These are phyloP conservation scores for Heterobasidion annosum DNA, from an alignment of 1,284 basidiomycete species.

Conservation along the genomic window DNA sequence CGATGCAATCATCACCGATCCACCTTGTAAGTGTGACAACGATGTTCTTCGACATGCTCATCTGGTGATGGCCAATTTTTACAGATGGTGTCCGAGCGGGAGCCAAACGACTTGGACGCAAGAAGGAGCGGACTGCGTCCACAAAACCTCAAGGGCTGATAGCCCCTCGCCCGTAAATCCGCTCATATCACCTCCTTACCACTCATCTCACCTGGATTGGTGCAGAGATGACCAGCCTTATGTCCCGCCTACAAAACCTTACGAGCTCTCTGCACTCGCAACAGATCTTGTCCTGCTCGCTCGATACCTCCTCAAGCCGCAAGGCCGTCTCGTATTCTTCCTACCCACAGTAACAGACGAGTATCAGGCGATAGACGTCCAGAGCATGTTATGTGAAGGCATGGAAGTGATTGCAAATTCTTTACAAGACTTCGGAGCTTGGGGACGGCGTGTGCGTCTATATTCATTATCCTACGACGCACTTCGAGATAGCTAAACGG, in stretches of 20 bases:
- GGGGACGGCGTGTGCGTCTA: constrained; percentile 79
- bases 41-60: neutral
- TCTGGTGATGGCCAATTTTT: neutral
- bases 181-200: neutral
- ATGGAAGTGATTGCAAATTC: constrained; percentile 88
- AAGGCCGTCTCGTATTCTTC: constrained; percentile 91
- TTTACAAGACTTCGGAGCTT: constrained; percentile 91
- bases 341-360: constrained; percentile 89
- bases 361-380: constrained; percentile 80
- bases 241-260: constrained; percentile 84
- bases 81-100: constrained; percentile 93
- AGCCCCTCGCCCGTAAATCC: constrained; percentile 15
- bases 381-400: constrained; percentile 68
- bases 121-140: constrained; percentile 32
- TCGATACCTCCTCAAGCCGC: constrained; percentile 77
- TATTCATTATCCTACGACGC: neutral
- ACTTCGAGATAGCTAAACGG: neutral
- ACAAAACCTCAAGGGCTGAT: constrained; percentile 1
- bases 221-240: constrained; percentile 55
- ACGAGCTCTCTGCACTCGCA: constrained; percentile 84
- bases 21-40: constrained; percentile 62
- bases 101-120: constrained; percentile 87
- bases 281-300: constrained; percentile 78
- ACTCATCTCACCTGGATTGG: neutral
- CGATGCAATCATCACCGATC: constrained; percentile 93